These are phyloP conservation scores for Penicillium hesseltinei DNA, from an alignment of 2,329 filamentous ascomycete genomes.

Conservation along the genomic window DNA sequence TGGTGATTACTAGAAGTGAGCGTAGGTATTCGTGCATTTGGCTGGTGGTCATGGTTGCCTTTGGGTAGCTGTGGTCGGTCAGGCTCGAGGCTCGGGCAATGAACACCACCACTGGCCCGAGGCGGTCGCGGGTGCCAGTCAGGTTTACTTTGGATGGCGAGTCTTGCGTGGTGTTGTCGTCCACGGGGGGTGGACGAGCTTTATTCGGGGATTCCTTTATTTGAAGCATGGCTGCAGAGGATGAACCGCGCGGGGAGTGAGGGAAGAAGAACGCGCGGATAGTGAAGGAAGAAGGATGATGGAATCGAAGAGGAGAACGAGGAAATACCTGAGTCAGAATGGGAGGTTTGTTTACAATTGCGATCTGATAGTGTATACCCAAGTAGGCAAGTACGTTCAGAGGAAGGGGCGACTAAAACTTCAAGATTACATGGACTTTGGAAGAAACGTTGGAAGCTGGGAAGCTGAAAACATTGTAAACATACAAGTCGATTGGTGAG, in stretches of 20 bases:
- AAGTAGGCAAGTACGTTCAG: not conserved
- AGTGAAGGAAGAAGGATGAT: not conserved
- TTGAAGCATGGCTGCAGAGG: not conserved
- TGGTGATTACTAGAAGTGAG: not conserved
- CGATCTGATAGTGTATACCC: not conserved
- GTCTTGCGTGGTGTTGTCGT: not conserved
- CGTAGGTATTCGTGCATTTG: conserved; percentile 9
- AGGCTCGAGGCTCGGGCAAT: conserved; percentile 1
- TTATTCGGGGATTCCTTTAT: not conserved
- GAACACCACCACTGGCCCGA: conserved; percentile 1
- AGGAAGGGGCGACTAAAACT: not conserved
- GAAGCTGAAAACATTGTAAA: not conserved
- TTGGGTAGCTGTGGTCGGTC: not conserved
- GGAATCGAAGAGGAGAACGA: not conserved
- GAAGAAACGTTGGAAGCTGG: not conserved
- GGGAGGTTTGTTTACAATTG: not conserved
- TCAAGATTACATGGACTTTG: not conserved
- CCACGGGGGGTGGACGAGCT: not conserved
- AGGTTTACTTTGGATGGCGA: not conserved
- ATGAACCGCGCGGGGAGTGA: not conserved
- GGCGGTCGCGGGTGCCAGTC: not conserved
- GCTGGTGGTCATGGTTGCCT: not conserved
- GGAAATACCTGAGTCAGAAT: not conserved
- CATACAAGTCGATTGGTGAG: conserved; percentile 10
- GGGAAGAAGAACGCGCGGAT: too few species aligned